Conservation (phyloP, 1,139 yeast genomes). For the Geotrichum restrictum region DNA sequence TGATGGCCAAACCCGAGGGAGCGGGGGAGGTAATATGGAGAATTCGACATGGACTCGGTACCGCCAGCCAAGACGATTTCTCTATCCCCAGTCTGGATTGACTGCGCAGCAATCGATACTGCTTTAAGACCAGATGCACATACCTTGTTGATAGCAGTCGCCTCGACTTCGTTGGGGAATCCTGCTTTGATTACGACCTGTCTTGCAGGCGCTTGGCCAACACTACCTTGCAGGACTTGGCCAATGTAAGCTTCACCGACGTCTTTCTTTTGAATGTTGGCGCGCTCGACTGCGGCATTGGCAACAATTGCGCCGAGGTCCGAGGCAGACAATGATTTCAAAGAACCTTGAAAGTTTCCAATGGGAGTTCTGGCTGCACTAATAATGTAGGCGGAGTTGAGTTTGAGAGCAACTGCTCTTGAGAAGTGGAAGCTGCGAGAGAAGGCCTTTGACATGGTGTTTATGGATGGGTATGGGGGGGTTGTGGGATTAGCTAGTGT, state of each 20-base stretch:
- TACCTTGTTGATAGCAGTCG: conserved; percentile 58
- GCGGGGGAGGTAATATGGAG: conserved; percentile 48
- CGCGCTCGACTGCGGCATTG: conserved; percentile 52
- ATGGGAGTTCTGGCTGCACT: conserved; percentile 57
- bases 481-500: neutral
- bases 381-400: conserved; percentile 47
- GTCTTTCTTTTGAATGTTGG: conserved; percentile 48
- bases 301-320: conserved; percentile 58
- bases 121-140: conserved; percentile 62
- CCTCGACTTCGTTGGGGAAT: conserved; percentile 50
- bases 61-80: conserved; percentile 59
- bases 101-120: conserved; percentile 52
- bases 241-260: conserved; percentile 57
- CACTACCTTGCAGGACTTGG: conserved; percentile 55
- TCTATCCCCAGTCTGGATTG: conserved; percentile 52
- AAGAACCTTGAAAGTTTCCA: conserved; percentile 55
- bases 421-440: conserved; percentile 19
- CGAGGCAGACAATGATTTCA: conserved; percentile 48
- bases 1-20: conserved; percentile 52
- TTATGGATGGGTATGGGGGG: neutral
- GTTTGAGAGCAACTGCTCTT: conserved; percentile 7
- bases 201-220: conserved; percentile 64
- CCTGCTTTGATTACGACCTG: conserved; percentile 61
- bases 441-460: conserved; percentile 19
- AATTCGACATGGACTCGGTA: conserved; percentile 60